These are phyloP conservation scores for Crucihimalaya himalaica DNA, from an alignment of 345 rosid species.

Conservation along the genomic window DNA sequence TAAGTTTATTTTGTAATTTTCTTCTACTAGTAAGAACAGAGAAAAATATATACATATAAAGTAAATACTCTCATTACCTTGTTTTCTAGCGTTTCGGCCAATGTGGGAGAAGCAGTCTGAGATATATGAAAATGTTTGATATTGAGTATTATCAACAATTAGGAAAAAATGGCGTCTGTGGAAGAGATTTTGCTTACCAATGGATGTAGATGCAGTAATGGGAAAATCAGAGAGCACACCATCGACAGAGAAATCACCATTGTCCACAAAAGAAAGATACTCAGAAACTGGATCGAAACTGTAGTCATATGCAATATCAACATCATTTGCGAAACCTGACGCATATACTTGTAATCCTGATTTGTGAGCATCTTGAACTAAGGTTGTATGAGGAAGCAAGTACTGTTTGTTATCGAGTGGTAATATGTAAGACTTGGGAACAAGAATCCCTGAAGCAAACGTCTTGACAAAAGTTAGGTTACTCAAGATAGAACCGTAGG, in stretches of 20 bases:
- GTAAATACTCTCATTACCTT: constrained; percentile 45
- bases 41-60: neutral
- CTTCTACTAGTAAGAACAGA: neutral
- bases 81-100: constrained; percentile 47
- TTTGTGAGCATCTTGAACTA: constrained; percentile 76
- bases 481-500: constrained; percentile 56
- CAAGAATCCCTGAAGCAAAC: constrained; percentile 84
- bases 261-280: constrained; percentile 59
- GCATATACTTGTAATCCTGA: constrained; percentile 71
- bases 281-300: constrained; percentile 77
- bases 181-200: constrained; percentile 42
- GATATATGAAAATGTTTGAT: neutral
- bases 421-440: constrained; percentile 73
- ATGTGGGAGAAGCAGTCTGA: constrained; percentile 71
- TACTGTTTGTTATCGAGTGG: constrained; percentile 52
- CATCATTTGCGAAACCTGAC: constrained; percentile 64
- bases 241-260: constrained; percentile 73
- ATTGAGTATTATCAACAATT: too few species aligned
- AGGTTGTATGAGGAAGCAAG: constrained; percentile 48
- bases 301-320: constrained; percentile 58
- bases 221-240: constrained; percentile 85
- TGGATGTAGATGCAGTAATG: constrained; percentile 61
- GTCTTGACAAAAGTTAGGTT: constrained; percentile 72
- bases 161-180: neutral
- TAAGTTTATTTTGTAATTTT: too few species aligned